These are phyloP conservation scores for Exophiala viscosa DNA, from an alignment of 2,329 filamentous ascomycete genomes.

Conservation along the genomic window DNA sequence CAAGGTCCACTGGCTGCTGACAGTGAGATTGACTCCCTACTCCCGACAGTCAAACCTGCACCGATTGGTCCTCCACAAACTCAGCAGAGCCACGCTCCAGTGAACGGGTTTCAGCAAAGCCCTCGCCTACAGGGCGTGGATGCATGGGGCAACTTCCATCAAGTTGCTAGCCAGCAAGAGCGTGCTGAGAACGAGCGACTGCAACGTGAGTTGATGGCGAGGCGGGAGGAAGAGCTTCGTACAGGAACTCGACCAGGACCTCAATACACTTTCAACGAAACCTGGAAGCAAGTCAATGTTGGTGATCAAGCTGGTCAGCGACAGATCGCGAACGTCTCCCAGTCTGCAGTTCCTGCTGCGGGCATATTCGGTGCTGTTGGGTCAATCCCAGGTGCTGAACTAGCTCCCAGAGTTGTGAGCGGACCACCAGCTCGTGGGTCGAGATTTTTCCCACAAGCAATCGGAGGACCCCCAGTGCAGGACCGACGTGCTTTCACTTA, in stretches of 20 bases:
- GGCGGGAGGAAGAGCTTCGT: constrained; percentile 37
- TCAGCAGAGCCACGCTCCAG: constrained; percentile 29
- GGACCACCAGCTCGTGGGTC: constrained; percentile 42
- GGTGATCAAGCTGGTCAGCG: constrained; percentile 41
- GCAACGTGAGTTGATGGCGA: constrained; percentile 38
- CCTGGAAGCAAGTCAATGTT: constrained; percentile 44
- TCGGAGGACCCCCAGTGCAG: constrained; percentile 23
- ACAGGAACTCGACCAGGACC: constrained; percentile 34
- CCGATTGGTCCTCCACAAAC: constrained; percentile 46
- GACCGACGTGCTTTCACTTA: constrained; percentile 36
- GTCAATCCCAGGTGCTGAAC: constrained; percentile 36
- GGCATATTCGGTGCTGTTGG: constrained; percentile 38
- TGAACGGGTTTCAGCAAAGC: constrained; percentile 28
- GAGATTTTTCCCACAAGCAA: constrained; percentile 43
- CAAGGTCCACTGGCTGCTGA: constrained; percentile 34
- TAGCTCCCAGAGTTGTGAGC: constrained; percentile 35
- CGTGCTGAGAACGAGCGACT: constrained; percentile 40
- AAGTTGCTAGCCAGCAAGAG: constrained; percentile 39
- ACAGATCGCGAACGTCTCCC: constrained; percentile 37
- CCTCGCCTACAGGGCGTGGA: constrained; percentile 31
- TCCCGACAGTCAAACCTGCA: constrained; percentile 40
- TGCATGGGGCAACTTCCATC: constrained; percentile 46
- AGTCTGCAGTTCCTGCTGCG: constrained; percentile 33
- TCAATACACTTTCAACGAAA: constrained; percentile 41
- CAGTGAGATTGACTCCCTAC: constrained; percentile 35